A percentile compares a stretch with the other conserved stretches of the same genome.
These are phyloP conservation scores for Earliella scabrosa DNA, from an alignment of 1,284 basidiomycete species.

Conservation along the genomic window DNA sequence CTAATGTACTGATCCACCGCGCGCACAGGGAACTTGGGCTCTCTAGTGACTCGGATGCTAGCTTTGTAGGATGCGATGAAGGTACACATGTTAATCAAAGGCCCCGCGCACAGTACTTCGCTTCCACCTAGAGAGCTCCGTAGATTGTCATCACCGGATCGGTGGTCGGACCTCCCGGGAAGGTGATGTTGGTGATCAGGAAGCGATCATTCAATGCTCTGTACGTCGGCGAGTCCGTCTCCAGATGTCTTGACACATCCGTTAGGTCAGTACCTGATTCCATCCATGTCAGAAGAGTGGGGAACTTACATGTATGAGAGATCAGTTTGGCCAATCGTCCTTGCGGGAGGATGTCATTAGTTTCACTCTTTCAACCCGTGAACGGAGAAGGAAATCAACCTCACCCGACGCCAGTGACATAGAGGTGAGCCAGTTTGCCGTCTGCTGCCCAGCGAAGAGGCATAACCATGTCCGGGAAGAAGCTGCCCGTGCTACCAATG, in stretches of 20 bases:
- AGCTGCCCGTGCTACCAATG: not conserved
- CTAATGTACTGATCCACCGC: no score
- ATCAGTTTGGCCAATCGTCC: no score
- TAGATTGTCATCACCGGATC: not conserved
- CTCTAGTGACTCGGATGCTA: no score
- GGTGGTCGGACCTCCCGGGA: not conserved
- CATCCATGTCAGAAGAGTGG: no score
- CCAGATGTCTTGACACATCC: not conserved
- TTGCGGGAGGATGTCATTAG: no score
- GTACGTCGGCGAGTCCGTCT: not conserved
- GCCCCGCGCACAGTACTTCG: no score
- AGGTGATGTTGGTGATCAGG: not conserved
- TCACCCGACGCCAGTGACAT: not conserved
- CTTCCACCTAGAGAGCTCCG: not conserved
- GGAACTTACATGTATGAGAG: not conserved
- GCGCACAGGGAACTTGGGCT: no score
- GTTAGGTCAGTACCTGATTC: not conserved
- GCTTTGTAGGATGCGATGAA: no score
- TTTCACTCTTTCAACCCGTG: no score
- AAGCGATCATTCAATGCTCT: not conserved
- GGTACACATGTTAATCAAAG: no score
- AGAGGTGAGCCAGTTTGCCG: not conserved
- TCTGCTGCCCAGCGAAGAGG: not conserved
- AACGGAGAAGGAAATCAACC: no score
- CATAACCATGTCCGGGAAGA: not conserved